Base-by-base conservation (phyloP, 2,329 filamentous ascomycete genomes). In the Verticillium longisporum region DNA sequence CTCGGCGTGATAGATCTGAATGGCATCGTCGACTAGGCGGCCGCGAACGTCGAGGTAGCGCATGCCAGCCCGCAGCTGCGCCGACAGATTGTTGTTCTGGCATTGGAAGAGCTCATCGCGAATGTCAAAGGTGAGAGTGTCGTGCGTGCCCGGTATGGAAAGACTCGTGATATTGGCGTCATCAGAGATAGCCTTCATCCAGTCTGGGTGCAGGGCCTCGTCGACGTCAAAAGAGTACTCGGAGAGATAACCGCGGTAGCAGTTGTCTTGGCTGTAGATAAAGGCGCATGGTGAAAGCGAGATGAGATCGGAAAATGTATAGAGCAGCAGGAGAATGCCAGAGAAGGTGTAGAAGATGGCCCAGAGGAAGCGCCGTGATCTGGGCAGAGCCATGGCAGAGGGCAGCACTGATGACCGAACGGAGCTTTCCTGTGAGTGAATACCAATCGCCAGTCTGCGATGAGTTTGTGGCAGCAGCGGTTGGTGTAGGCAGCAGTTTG, bases 91-190 rank as follows among this genome's bases (percentile, higher is more conserved):
- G 65, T 73, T 73, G 66, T 80, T 81, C 70, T 83, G 81, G 67
- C 79, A 82, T 67, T 80, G 75, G 58, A 77, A 74, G 32, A 65
- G 56, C 61, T 73, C 70, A 54, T 68, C 65, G 33, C 62, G 65
- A 60, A 80, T 70, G 55, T 70, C 67, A 64, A 77, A 79, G 18
- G 81, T 82, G 76, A 83, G 77, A 31, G 80, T 82, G 68, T 83
- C 80, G 70, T 83, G 80, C 1, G 80, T 82, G 34, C 81, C 81
- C 0, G 80, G 81, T 61, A 83, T 76, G 55, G 79, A 80, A 53
- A 83, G 72, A 58, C 69, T 74, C 36, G 78, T 73, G 37, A 83
- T 68, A 55, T 69, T 71, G 38, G 73, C 69, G 32, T 69, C 63
- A 68, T 81, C 76, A 33, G 77, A 76, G 11, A 82, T 67, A 6